phyloP scores from a whole-genome alignment of 2,329 filamentous ascomycete genomes.

The Aspergillus unguis region DNA sequence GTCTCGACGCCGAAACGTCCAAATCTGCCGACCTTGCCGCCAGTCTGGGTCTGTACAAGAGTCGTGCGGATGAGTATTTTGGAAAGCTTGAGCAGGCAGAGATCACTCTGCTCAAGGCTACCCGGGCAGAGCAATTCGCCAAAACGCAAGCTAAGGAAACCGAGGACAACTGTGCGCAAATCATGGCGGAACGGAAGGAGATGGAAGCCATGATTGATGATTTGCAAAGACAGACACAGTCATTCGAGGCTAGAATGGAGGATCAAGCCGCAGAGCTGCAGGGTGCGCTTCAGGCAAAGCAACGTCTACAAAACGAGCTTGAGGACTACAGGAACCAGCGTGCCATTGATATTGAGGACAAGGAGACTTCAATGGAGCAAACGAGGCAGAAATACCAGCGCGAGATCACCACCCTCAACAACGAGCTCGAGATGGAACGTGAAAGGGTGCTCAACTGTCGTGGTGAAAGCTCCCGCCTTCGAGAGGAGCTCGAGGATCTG shows the following conservation, averaged over 20 bases:
- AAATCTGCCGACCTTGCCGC: constrained; percentile 79
- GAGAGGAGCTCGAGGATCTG: constrained; percentile 94
- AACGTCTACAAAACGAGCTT: constrained; percentile 90
- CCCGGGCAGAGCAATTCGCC: constrained; percentile 88
- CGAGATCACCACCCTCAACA: constrained; percentile 83
- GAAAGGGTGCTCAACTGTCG: constrained; percentile 83
- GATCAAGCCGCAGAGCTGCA: constrained; percentile 88
- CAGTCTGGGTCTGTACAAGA: constrained; percentile 85
- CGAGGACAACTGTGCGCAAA: constrained; percentile 82
- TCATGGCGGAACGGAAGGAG: constrained; percentile 88
- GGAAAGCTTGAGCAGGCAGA: constrained; percentile 95
- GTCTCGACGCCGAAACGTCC: constrained; percentile 82
- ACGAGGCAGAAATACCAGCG: constrained; percentile 96
- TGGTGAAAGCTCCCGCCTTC: constrained; percentile 77
- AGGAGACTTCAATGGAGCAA: constrained; percentile 92
- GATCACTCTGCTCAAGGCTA: constrained; percentile 89
- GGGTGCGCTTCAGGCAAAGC: constrained; percentile 81
- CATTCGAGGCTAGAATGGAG: constrained; percentile 85
- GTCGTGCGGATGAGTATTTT: constrained; percentile 91
- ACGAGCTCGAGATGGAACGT: constrained; percentile 88
- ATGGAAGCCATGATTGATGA: constrained; percentile 87
- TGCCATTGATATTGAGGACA: constrained; percentile 95
- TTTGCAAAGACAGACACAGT: constrained; percentile 82
- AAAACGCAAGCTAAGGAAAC: constrained; percentile 85
- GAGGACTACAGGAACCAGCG: constrained; percentile 95